Base-by-base conservation (phyloP, 1,139 yeast genomes). In the Yamadazyma trypodendri region DNA sequence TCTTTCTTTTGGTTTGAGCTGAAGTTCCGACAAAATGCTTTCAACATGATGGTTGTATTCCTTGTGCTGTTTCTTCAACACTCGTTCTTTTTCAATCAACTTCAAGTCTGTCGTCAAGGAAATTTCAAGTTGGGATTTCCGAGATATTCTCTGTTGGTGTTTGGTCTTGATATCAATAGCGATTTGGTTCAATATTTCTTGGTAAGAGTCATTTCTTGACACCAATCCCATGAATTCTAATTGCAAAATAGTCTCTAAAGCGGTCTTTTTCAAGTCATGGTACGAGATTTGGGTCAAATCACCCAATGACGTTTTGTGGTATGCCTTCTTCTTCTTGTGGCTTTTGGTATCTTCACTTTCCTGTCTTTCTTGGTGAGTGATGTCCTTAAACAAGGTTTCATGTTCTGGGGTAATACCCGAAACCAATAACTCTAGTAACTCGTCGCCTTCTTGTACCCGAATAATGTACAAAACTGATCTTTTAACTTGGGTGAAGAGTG, bases 91-190 rank as follows among this genome's bases (percentile, higher is more conserved):
- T 38, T 78, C 82, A 16, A 65, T 62, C 46, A 88, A 64, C 46
- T 82, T 77, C 5, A 67, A 63, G 39, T 84, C 58, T 0, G 95
- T 83, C 31, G 73, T 77, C 27, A 69, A 60, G 2, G 90, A 81
- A 17, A 78, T 67, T 14, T 68, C 70, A 41, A 86, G 63, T 52
- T 88, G 95, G 27, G 75, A 70, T 37, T 72, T 70, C 20, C 95
- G 69, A 25, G 75, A 68, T 12, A 75, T 59, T 43, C 95, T 73
- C 44, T 85, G 84, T 39, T 79, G 76, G 46, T 82, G 81, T 52
- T 89, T 89, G 28, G 87, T 79, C 52, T 82, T 81, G 49, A 92
- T 88, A 48, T 94, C 97, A 37, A 75, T 64, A 0, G 96, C 96
- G 44, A 92, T 84, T 44, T 85, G 88, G 54, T 89, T 89, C 42